These are phyloP conservation scores for Scortechinia acanthostroma DNA, from an alignment of 2,329 filamentous ascomycete genomes.

Conservation along the genomic window DNA sequence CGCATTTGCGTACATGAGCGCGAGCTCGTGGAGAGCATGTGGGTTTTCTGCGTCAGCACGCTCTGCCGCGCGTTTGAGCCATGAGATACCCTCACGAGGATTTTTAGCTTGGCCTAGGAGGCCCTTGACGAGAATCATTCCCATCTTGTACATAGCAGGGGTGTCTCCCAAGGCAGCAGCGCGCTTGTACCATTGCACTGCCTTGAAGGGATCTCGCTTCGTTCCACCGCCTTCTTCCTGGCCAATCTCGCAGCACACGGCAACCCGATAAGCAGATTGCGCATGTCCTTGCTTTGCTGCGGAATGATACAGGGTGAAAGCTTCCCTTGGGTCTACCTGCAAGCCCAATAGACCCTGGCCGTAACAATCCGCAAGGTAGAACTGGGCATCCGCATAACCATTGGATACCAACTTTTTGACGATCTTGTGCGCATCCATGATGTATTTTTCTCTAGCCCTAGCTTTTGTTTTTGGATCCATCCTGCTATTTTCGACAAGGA, in stretches of 20 bases:
- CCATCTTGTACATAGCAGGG: conserved; percentile 96
- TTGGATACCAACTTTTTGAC: conserved; percentile 76
- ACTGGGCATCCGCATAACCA: conserved; percentile 81
- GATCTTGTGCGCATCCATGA: conserved; percentile 80
- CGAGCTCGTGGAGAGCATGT: conserved; percentile 86
- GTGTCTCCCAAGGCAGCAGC: conserved; percentile 84
- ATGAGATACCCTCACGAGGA: conserved; percentile 77
- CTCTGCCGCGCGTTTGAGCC: conserved; percentile 89
- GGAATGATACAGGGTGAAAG: conserved; percentile 86
- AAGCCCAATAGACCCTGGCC: conserved; percentile 75
- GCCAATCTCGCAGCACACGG: conserved; percentile 94
- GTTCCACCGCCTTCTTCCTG: conserved; percentile 91
- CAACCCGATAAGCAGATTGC: conserved; percentile 83
- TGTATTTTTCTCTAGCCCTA: conserved; percentile 75
- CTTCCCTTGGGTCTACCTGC: conserved; percentile 80
- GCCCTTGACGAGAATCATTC: conserved; percentile 90
- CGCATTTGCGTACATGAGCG: conserved; percentile 56
- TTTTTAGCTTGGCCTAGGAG: conserved; percentile 81
- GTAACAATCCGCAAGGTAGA: conserved; percentile 83
- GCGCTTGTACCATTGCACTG: conserved; percentile 96
- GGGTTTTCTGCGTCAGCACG: conserved; percentile 83
- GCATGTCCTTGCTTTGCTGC: conserved; percentile 84
- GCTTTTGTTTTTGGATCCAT: conserved; percentile 66
- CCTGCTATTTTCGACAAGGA: conserved; percentile 52
- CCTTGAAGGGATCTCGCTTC: conserved; percentile 81